A percentile compares a stretch with the other conserved stretches of the same genome.
These are phyloP conservation scores for Oxytropis ochrocephala DNA, from an alignment of 306 rosid genomes.

Conservation along the genomic window DNA sequence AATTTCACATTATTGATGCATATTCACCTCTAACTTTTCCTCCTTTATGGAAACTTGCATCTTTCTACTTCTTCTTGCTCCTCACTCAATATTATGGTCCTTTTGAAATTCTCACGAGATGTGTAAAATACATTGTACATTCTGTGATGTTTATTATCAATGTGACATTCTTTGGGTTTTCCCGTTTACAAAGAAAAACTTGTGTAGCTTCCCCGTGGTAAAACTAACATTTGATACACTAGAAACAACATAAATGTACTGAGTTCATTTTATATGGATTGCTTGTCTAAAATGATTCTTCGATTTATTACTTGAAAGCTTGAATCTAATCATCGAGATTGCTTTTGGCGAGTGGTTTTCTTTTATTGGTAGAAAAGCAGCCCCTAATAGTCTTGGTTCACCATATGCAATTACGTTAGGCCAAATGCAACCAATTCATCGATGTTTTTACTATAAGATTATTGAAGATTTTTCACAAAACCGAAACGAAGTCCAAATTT, in stretches of 20 bases:
- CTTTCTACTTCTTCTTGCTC: conserved; percentile 2
- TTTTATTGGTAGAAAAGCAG: conserved; percentile 78
- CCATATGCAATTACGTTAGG: conserved; percentile 69
- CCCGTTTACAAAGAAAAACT: neutral
- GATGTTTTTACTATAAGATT: conserved; percentile 42
- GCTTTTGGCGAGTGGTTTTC: conserved; percentile 78
- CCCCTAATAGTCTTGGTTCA: conserved; percentile 52
- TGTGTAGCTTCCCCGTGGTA: neutral
- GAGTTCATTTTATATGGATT: conserved; percentile 15
- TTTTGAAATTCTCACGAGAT: neutral
- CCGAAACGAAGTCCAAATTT: conserved; percentile 52
- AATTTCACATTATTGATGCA: too few relatives aligned
- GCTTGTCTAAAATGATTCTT: conserved; percentile 7
- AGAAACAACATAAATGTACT: neutral
- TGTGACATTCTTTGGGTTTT: neutral
- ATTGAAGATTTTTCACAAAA: conserved; percentile 57
- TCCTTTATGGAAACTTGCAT: conserved; percentile 3
- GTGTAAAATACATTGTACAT: neutral
- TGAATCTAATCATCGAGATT: conserved; percentile 22
- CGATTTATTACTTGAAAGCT: conserved; percentile 6
- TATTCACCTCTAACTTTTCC: too few relatives aligned
- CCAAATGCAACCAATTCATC: conserved; percentile 49
- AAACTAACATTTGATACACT: neutral
- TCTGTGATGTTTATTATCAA: conserved; percentile 12
- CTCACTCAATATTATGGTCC: neutral